Evolutionary conservation across 495 filamentous ascomycete genomes (phyloP).

Genomic region (Aspergillus taichungensis): DNA sequence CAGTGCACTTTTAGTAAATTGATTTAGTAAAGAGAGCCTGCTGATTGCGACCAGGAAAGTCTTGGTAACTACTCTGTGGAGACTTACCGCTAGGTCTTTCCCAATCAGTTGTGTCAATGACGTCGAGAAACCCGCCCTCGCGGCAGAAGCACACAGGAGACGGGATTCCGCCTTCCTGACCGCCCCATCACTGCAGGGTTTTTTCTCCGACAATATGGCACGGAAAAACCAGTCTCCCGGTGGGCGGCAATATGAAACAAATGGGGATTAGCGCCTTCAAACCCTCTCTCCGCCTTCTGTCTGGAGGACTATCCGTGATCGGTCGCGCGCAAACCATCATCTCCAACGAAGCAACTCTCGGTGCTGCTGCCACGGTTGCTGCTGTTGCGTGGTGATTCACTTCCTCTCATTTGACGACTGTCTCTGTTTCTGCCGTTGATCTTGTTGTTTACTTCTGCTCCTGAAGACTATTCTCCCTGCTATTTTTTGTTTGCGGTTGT

Average conservation of each 20-base stretch:
- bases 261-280: conserved; percentile 24
- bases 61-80: no score
- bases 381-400: conserved; percentile 3
- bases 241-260: conserved; percentile 9
- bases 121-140: conserved; percentile 2
- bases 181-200: no score
- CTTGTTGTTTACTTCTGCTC: background rate
- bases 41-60: no score
- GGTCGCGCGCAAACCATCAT: conserved; percentile 37
- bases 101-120: conserved; percentile 12
- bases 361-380: conserved; percentile 7
- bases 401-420: conserved; percentile 3
- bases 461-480: background rate
- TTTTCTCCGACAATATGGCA: no score
- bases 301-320: conserved; percentile 34
- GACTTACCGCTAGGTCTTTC: background rate
- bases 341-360: conserved; percentile 4
- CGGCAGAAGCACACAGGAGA: background rate
- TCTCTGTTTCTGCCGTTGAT: background rate
- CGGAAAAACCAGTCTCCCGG: conserved; percentile 14
- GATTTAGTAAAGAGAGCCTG: no score
- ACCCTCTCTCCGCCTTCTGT: conserved; percentile 32
- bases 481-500: conserved; percentile 6
- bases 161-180: no score
- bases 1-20: no score